Conservation (phyloP, 495 filamentous ascomycete genomes). For the Hypoxylon fuscum region DNA sequence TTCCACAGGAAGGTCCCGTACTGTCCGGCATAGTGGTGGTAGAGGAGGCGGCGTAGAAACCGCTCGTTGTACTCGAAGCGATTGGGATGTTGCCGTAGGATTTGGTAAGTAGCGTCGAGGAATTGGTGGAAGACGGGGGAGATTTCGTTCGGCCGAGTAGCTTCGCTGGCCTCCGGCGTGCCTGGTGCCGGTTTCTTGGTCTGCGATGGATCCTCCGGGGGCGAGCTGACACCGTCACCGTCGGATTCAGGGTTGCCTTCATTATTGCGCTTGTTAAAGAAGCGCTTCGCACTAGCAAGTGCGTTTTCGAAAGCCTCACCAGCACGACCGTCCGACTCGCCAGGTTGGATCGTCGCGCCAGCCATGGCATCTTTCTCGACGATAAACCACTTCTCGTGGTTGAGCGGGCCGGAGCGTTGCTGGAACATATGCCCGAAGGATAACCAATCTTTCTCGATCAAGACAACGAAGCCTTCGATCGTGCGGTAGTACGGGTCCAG, state of each 20-base stretch:
- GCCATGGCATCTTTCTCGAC: conserved; percentile 75
- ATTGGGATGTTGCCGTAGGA: conserved; percentile 85
- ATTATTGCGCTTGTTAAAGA: conserved; percentile 81
- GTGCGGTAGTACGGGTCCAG: conserved; percentile 97
- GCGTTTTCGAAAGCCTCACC: conserved; percentile 87
- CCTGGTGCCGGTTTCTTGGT: conserved; percentile 34
- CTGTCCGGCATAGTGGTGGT: conserved; percentile 95
- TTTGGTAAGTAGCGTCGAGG: conserved; percentile 92
- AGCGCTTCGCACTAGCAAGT: conserved; percentile 84
- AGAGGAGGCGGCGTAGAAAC: conserved; percentile 88
- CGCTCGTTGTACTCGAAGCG: conserved; percentile 98
- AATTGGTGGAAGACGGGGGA: conserved; percentile 99
- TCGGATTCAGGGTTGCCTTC: conserved; percentile 63
- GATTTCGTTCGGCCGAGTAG: conserved; percentile 76
- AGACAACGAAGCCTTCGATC: conserved; percentile 91
- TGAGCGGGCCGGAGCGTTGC: conserved; percentile 83
- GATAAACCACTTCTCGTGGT: conserved; percentile 94
- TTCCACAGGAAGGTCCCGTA: conserved; percentile 98
- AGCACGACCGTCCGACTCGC: conserved; percentile 65
- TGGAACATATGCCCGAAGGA: conserved; percentile 98
- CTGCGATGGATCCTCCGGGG: conserved; percentile 41
- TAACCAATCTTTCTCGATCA: conserved; percentile 98
- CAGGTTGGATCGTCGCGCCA: conserved; percentile 61
- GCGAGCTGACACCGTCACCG: conserved; percentile 31
- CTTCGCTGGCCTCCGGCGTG: conserved; percentile 44